Base-by-base conservation (phyloP, 2,329 filamentous ascomycete genomes). In the Proliferodiscus dingleyae region DNA sequence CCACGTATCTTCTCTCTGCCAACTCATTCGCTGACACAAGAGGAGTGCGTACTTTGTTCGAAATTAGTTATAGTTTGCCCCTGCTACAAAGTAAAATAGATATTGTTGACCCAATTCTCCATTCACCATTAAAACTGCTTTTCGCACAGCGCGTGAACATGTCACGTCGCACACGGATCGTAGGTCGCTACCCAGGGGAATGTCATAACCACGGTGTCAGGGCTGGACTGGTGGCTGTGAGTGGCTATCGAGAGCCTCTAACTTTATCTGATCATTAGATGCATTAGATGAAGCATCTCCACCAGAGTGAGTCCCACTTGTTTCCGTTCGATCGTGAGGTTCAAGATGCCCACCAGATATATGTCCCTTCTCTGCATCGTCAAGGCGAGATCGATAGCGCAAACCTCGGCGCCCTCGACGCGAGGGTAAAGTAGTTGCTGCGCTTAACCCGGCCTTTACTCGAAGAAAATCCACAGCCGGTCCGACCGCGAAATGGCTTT, bases 401-500 rank as follows among this genome's bases (percentile, higher is more conserved):
- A 37, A 13, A 19, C 18, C 11, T 37, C 18, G 15, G 34, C 34
- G 34, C 11, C 34, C 10, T 23, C 13, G 18, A 7, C 4, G 47
- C 26, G 36, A 34, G 16, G 10, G 50, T 45, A 10, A 59, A 49
- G 11, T 47, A 47, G 37, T 49, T 44, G n/a, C n/a, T n/a, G n/a
- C n/a, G n/a, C n/a, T n/a, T n/a, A n/a, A n/a, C n/a, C n/a, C n/a
- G n/a, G n/a, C n/a, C n/a, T 38, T 41, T 19, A 41, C 46, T 43
- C 75, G 77, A 45, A 88, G 60, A 22, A 72, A 62, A 23, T 75
- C 66, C 3, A 91, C 71, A 3, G 80, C 70, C 3, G 74, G 74
- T 0, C 85, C 85, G 58, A 87, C 70, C 11, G 75, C 72, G 61
- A 85, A 94, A 46, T 87, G 79, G 57, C 85, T 83, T 50, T 77